These are phyloP conservation scores for Paecilomyces variotii DNA, from an alignment of 2,329 filamentous ascomycete genomes.

Conservation along the genomic window DNA sequence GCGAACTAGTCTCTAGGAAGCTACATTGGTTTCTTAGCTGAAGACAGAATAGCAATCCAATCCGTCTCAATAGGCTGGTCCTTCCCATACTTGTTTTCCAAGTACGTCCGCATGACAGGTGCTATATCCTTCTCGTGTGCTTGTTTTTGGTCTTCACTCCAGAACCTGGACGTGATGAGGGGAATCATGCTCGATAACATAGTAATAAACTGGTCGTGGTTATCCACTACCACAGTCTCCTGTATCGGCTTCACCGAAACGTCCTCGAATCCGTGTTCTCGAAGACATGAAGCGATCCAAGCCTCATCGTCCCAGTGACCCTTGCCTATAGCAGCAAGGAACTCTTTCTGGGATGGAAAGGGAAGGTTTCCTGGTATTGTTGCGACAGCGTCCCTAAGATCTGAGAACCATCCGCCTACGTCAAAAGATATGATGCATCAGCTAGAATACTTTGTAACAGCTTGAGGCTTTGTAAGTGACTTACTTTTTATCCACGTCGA, in stretches of 20 bases:
- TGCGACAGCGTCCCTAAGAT: constrained; percentile 17
- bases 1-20: neutral
- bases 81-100: constrained; percentile 16
- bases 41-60: constrained; percentile 22
- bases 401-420: constrained; percentile 18
- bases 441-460: neutral
- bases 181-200: constrained; percentile 14
- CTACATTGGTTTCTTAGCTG: constrained; percentile 16
- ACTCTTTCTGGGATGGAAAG: constrained; percentile 15
- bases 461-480: neutral
- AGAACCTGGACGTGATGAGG: constrained; percentile 16
- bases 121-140: constrained; percentile 12
- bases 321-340: constrained; percentile 9
- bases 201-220: neutral
- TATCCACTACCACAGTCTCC: constrained; percentile 1
- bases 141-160: constrained; percentile 20
- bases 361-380: constrained; percentile 18
- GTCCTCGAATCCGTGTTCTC: constrained; percentile 16
- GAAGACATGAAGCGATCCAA: constrained; percentile 16
- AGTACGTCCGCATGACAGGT: constrained; percentile 14
- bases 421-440: neutral
- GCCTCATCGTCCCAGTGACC: constrained; percentile 17
- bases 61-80: constrained; percentile 15
- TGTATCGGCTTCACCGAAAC: constrained; percentile 13
- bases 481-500: constrained; percentile 28